Conservation (phyloP, 768 basidiomycete genomes). For the Chalciporus sphaerocephalus region DNA sequence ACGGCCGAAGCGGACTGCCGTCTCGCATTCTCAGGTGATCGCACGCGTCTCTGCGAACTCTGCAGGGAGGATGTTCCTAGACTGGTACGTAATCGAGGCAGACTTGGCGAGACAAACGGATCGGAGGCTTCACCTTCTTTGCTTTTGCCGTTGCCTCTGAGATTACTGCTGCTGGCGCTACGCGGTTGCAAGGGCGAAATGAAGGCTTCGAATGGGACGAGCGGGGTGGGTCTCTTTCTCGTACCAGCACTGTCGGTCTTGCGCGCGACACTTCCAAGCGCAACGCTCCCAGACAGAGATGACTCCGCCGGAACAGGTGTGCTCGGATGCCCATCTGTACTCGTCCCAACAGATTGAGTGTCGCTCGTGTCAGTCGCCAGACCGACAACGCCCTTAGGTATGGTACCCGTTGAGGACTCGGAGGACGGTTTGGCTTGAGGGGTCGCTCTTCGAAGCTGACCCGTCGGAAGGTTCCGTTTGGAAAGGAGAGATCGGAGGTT, state of each 20-base stretch:
- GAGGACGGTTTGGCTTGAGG: background rate
- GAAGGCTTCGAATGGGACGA: slow-evolving; percentile 18
- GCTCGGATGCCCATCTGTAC: background rate
- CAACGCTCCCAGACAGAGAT: background rate
- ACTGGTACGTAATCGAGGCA: background rate
- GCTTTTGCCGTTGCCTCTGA: slow-evolving; percentile 2
- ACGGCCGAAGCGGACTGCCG: slow-evolving; percentile 12
- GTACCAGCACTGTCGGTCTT: background rate
- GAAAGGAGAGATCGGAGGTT: slow-evolving; percentile 13
- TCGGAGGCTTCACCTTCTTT: background rate
- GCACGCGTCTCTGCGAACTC: background rate
- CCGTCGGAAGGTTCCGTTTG: slow-evolving; percentile 3
- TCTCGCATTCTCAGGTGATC: background rate
- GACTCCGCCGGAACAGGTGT: slow-evolving; percentile 1
- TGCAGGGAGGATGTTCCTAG: background rate
- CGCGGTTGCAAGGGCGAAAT: slow-evolving; percentile 16
- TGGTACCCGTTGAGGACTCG: background rate
- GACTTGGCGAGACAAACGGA: background rate
- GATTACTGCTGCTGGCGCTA: too few relatives aligned
- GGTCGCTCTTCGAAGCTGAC: background rate
- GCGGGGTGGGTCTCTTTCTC: background rate
- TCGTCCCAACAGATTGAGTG: background rate
- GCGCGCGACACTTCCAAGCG: background rate
- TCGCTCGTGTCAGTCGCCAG: background rate
- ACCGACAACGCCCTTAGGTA: background rate